A percentile compares a stretch with the other conserved stretches of the same genome.
Evolutionary conservation across 768 basidiomycete genomes (phyloP).

Genomic region (Naganishia antarctica): DNA sequence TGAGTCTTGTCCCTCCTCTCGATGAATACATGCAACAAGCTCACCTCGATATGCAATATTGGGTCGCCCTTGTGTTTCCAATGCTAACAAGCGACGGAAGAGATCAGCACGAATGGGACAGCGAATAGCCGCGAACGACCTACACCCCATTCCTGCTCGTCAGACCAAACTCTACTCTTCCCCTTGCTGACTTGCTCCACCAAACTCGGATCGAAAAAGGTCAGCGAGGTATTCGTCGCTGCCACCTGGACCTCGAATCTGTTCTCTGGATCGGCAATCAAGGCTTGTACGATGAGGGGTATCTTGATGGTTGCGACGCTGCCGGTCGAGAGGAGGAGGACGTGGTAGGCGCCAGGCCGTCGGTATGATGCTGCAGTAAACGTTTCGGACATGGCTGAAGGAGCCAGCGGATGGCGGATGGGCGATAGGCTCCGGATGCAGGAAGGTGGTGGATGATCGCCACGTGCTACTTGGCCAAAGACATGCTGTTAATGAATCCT

Average conservation of each 20-base stretch:
- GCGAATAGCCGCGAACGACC: conserved; percentile 41
- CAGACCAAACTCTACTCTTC: conserved; percentile 60
- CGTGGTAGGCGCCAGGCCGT: conserved; percentile 50
- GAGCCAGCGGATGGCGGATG: no score
- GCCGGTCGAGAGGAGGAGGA: conserved; percentile 83
- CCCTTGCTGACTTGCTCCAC: conserved; percentile 49
- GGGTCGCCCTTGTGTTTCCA: conserved; percentile 77
- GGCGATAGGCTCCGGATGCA: no score
- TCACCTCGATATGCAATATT: conserved; percentile 90
- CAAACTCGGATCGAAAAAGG: conserved; percentile 64
- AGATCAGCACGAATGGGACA: neutral
- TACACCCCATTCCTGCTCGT: conserved; percentile 90
- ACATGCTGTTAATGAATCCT: no score
- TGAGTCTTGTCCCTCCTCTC: neutral
- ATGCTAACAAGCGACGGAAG: conserved; percentile 52
- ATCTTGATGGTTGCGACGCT: conserved; percentile 93
- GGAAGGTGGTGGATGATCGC: no score
- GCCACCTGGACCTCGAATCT: conserved; percentile 70
- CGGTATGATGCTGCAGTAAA: conserved; percentile 20
- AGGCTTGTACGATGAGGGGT: conserved; percentile 66
- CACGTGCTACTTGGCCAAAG: no score
- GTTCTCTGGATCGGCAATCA: conserved; percentile 4
- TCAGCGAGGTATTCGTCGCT: conserved; percentile 69
- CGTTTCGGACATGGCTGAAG: conserved; percentile 2
- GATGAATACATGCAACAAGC: conserved; percentile 47